Evolutionary conservation across 495 filamentous ascomycete species (phyloP).

Genomic region (Penicillium lagena): DNA sequence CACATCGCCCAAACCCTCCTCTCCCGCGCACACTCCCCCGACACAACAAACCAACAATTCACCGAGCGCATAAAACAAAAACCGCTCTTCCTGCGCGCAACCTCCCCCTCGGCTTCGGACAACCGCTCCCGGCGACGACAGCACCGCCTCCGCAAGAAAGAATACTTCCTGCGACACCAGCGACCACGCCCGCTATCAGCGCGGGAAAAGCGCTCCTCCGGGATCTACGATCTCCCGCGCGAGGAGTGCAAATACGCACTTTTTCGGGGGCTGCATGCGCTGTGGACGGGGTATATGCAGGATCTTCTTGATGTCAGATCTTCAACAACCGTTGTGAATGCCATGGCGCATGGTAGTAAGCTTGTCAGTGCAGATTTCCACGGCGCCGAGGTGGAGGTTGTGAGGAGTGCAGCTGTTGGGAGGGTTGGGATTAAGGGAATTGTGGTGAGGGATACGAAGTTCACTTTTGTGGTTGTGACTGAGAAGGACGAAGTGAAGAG

Average conservation of each 20-base stretch:
- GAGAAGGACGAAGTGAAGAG: slow-evolving; percentile 54
- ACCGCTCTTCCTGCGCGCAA: slow-evolving; percentile 71
- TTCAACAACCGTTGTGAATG: slow-evolving; percentile 28
- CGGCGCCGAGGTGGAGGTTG: slow-evolving; percentile 78
- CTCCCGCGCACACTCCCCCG: slow-evolving; percentile 64
- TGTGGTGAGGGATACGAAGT: slow-evolving; percentile 81
- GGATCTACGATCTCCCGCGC: slow-evolving; percentile 67
- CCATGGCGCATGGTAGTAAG: slow-evolving; percentile 55
- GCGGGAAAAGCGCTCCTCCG: slow-evolving; percentile 63
- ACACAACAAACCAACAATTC: slow-evolving; percentile 63
- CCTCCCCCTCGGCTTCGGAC: slow-evolving; percentile 54
- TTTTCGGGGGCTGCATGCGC: slow-evolving; percentile 65
- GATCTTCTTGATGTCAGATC: slow-evolving; percentile 55
- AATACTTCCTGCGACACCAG: slow-evolving; percentile 49
- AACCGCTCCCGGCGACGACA: slow-evolving; percentile 60
- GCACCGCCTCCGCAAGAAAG: slow-evolving; percentile 48
- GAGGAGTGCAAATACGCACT: slow-evolving; percentile 63
- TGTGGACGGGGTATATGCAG: slow-evolving; percentile 82
- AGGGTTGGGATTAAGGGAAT: slow-evolving; percentile 81
- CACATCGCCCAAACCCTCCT: slow-evolving; percentile 66
- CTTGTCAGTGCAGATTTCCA: slow-evolving; percentile 83
- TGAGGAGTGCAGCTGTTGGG: slow-evolving; percentile 69
- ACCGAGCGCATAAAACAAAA: slow-evolving; percentile 75
- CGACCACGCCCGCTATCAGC: slow-evolving; percentile 77
- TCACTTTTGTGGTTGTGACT: slow-evolving; percentile 78